Evolutionary conservation across 1,284 basidiomycete genomes (phyloP).

Genomic region (Boletellus deceptivus): DNA sequence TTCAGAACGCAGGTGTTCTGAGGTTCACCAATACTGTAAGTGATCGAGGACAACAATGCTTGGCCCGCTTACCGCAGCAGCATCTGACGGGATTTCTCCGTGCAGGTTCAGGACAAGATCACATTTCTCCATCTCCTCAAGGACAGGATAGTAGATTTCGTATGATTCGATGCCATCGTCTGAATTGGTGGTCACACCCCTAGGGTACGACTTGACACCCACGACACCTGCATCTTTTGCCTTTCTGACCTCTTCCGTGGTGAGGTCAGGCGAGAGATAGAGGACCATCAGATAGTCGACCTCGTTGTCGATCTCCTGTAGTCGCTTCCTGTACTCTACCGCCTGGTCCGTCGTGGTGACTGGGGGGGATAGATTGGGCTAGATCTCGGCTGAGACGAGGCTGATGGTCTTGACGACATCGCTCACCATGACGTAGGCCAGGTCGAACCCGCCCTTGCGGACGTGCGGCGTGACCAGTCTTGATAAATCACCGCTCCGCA

Average conservation of each 20-base stretch:
- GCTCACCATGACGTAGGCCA: constrained; percentile 95
- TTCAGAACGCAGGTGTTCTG: constrained; percentile 94
- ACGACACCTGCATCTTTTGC: constrained; percentile 84
- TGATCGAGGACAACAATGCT: neutral
- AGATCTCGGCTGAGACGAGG: constrained; percentile 15
- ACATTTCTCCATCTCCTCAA: constrained; percentile 91
- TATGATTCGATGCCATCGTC: constrained; percentile 97
- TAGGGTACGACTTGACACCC: constrained; percentile 97
- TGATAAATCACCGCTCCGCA: constrained; percentile 85
- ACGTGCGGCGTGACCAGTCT: constrained; percentile 91
- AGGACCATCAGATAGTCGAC: constrained; percentile 95
- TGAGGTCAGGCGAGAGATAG: constrained; percentile 89
- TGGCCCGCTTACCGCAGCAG: constrained; percentile 56
- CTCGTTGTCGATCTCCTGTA: constrained; percentile 74
- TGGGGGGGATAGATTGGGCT: constrained; percentile 96
- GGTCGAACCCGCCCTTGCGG: constrained; percentile 80
- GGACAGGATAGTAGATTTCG: constrained; percentile 91
- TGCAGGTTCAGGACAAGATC: constrained; percentile 97
- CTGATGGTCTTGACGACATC: constrained; percentile 4
- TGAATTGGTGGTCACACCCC: constrained; percentile 98
- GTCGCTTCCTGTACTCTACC: constrained; percentile 73
- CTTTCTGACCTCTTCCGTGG: constrained; percentile 87
- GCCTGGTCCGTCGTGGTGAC: constrained; percentile 85
- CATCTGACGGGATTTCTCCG: constrained; percentile 94
- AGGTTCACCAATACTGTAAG: constrained; percentile 5